Evolutionary conservation across 2,329 filamentous ascomycete species (phyloP).

Genomic region (Monilinia aucupariae): DNA sequence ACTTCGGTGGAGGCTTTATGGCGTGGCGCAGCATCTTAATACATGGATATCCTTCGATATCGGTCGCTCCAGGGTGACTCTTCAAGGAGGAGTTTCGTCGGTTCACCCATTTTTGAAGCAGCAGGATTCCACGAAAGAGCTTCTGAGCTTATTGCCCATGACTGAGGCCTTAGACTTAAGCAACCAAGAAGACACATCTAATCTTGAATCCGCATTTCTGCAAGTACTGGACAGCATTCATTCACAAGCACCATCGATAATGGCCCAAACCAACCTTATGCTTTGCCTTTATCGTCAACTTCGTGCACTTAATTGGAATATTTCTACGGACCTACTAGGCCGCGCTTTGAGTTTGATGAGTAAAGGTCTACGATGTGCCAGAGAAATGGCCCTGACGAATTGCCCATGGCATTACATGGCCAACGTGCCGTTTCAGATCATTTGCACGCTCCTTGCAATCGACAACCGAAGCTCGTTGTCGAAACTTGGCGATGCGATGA

Average conservation of each 20-base stretch:
- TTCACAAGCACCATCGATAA: conserved; percentile 2
- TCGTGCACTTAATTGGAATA: background rate
- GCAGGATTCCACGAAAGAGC: conserved; percentile 12
- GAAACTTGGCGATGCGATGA: conserved; percentile 15
- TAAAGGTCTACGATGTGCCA: conserved; percentile 1
- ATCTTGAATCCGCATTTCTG: background rate
- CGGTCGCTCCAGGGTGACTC: conserved; percentile 5
- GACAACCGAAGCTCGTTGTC: conserved; percentile 15
- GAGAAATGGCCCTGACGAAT: background rate
- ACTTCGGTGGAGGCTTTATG: conserved; percentile 9
- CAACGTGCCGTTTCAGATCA: conserved; percentile 19
- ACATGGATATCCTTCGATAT: conserved; percentile 15
- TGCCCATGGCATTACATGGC: conserved; percentile 21
- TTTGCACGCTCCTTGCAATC: conserved; percentile 20
- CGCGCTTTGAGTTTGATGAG: background rate
- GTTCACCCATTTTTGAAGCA: background rate
- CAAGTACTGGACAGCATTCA: conserved; percentile 2
- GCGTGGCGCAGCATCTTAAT: conserved; percentile 12
- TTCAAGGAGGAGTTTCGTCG: background rate
- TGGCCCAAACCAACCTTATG: conserved; percentile 13
- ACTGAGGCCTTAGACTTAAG: conserved; percentile 13
- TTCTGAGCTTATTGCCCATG: conserved; percentile 12
- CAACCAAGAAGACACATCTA: background rate
- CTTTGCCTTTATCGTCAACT: conserved; percentile 14
- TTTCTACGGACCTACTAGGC: background rate